Conservation (phyloP, 2,329 filamentous ascomycete genomes). For the Pyricularia grisea region DNA sequence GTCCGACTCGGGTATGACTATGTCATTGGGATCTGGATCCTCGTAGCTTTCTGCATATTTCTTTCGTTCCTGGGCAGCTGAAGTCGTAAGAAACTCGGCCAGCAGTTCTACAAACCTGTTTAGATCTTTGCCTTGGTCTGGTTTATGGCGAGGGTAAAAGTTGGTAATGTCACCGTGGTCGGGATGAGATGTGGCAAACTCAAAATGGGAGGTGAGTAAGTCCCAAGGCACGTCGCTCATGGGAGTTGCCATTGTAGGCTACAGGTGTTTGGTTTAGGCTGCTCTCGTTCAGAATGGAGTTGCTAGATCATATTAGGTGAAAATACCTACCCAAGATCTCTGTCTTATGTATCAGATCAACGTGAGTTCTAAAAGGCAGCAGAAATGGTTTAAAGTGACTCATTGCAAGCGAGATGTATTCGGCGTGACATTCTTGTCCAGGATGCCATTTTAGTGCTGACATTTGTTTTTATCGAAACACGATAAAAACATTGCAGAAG, state of each 20-base stretch:
- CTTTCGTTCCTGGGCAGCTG: not conserved
- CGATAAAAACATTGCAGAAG: not conserved
- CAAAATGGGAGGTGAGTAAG: not conserved
- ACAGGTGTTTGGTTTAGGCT: no score
- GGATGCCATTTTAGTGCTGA: not conserved
- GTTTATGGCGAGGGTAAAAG: not conserved
- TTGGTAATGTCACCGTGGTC: not conserved
- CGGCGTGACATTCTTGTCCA: not conserved
- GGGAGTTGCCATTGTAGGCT: not conserved
- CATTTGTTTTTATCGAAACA: not conserved
- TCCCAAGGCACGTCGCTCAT: not conserved
- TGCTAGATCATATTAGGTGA: not conserved
- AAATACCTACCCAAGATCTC: not conserved
- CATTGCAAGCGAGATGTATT: not conserved
- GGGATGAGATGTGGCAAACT: not conserved
- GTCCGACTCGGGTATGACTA: not conserved
- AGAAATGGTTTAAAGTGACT: not conserved
- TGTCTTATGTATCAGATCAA: not conserved
- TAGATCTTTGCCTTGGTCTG: not conserved
- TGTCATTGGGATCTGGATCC: not conserved
- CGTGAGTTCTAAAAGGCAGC: no score
- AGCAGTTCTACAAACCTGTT: not conserved
- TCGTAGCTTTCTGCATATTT: not conserved
- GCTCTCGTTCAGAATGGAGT: not conserved
- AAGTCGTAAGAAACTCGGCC: not conserved